A percentile compares a stretch with the other conserved stretches of the same genome.
These are phyloP conservation scores for Barbarea vulgaris DNA, from an alignment of 345 rosid species.

Conservation along the genomic window DNA sequence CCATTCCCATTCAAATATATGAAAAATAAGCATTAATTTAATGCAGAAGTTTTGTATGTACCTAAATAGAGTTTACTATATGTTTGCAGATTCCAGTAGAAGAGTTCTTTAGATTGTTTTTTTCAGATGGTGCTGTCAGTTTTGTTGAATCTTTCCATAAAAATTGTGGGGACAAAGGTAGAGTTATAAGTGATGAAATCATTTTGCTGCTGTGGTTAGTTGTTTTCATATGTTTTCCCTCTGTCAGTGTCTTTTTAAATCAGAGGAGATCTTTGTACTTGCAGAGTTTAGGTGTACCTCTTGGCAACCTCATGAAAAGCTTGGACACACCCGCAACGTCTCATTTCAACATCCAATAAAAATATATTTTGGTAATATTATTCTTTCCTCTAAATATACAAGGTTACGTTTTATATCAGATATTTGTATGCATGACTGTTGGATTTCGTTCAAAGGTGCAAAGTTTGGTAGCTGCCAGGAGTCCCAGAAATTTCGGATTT, in stretches of 20 bases:
- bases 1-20: constrained; percentile 3
- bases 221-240: constrained; percentile 5
- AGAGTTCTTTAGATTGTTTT: constrained; percentile 73
- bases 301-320: constrained; percentile 72
- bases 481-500: constrained; percentile 75
- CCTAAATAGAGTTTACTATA: constrained; percentile 8
- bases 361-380: constrained; percentile 79
- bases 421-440: constrained; percentile 32
- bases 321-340: constrained; percentile 74
- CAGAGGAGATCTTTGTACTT: constrained; percentile 20
- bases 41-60: constrained; percentile 10
- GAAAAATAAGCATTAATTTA: constrained; percentile 5
- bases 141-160: constrained; percentile 80
- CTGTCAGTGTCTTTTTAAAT: neutral
- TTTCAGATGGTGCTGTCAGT: constrained; percentile 64
- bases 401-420: constrained; percentile 1
- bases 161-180: constrained; percentile 95
- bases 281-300: constrained; percentile 83
- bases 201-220: constrained; percentile 26
- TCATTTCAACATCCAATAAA: constrained; percentile 97
- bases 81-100: constrained; percentile 78
- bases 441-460: constrained; percentile 59
- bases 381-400: constrained; percentile 18
- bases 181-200: constrained; percentile 13
- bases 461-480: constrained; percentile 93